These are phyloP conservation scores for Tylopilus felleus DNA, from an alignment of 768 basidiomycete species.

Conservation along the genomic window DNA sequence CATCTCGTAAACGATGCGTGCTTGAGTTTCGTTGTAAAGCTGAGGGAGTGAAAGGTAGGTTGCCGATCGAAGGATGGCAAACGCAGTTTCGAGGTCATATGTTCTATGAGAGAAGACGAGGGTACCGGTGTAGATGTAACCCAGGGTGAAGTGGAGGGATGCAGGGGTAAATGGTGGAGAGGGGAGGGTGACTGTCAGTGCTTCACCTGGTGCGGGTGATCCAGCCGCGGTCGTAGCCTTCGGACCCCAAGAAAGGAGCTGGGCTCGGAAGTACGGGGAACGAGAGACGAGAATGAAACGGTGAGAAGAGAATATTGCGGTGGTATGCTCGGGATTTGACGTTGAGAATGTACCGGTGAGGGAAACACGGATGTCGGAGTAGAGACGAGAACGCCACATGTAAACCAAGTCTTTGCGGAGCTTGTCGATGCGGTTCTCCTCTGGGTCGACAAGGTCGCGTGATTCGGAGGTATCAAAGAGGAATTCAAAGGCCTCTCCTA, in stretches of 20 bases:
- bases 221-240: conserved; percentile 31
- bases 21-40: conserved; percentile 77
- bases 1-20: conserved; percentile 83
- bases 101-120: conserved; percentile 89
- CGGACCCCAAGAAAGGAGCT: conserved; percentile 67
- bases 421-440: conserved; percentile 69
- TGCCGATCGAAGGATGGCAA: conserved; percentile 83
- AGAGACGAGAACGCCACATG: conserved; percentile 95
- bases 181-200: conserved; percentile 66
- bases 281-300: conserved; percentile 90
- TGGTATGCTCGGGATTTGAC: conserved; percentile 61
- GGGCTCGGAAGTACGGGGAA: conserved; percentile 80
- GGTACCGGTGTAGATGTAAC: conserved; percentile 93
- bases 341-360: conserved; percentile 69
- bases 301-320: conserved; percentile 87
- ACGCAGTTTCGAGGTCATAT: conserved; percentile 89
- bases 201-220: conserved; percentile 36
- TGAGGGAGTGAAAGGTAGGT: conserved; percentile 72
- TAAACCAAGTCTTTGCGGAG: conserved; percentile 90
- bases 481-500: conserved; percentile 85
- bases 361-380: conserved; percentile 85
- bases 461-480: conserved; percentile 63
- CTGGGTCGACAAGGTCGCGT: conserved; percentile 43
- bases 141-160: conserved; percentile 89
- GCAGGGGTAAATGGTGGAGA: conserved; percentile 95